Conservation (phyloP, 169 alveolate genomes). For the Haemoproteus tartakovskyi region DNA sequence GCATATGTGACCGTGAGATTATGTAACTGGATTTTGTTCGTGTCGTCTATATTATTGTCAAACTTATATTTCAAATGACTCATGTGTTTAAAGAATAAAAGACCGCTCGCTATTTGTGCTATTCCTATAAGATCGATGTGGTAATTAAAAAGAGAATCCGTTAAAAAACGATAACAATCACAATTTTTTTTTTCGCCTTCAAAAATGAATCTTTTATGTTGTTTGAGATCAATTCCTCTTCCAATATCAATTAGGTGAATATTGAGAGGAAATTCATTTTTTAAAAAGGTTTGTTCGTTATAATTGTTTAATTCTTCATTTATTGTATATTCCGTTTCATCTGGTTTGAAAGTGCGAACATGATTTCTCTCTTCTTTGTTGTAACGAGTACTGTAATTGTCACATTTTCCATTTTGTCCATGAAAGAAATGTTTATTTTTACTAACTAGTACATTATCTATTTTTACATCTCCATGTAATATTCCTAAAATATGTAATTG, state of each 20-base stretch:
- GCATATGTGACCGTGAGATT: slow-evolving; percentile 27
- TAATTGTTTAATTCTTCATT: slow-evolving; percentile 1
- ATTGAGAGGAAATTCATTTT: slow-evolving; percentile 23
- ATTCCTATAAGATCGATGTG: slow-evolving; percentile 57
- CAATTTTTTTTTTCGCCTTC: slow-evolving; percentile 56
- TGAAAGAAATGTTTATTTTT: slow-evolving; percentile 1
- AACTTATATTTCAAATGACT: slow-evolving; percentile 33
- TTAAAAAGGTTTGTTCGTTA: slow-evolving; percentile 15
- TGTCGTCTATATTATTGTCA: slow-evolving; percentile 18
- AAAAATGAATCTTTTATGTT: slow-evolving; percentile 30
- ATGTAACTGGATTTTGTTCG: background rate
- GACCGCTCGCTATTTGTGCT: slow-evolving; percentile 63
- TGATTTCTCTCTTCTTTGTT: too few species aligned
- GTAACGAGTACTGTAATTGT: too few species aligned
- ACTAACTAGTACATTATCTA: slow-evolving; percentile 24
- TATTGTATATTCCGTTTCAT: background rate
- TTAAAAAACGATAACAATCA: slow-evolving; percentile 42
- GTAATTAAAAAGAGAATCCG: slow-evolving; percentile 25
- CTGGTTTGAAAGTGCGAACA: too few species aligned
- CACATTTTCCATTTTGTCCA: background rate
- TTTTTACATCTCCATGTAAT: slow-evolving; percentile 59
- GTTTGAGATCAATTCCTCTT: slow-evolving; percentile 35
- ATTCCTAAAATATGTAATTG: slow-evolving; percentile 47
- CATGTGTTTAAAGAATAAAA: slow-evolving; percentile 33
- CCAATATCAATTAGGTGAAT: slow-evolving; percentile 41